Base-by-base conservation (phyloP, 306 rosid species). In the Amphicarpaea edgeworthii region DNA sequence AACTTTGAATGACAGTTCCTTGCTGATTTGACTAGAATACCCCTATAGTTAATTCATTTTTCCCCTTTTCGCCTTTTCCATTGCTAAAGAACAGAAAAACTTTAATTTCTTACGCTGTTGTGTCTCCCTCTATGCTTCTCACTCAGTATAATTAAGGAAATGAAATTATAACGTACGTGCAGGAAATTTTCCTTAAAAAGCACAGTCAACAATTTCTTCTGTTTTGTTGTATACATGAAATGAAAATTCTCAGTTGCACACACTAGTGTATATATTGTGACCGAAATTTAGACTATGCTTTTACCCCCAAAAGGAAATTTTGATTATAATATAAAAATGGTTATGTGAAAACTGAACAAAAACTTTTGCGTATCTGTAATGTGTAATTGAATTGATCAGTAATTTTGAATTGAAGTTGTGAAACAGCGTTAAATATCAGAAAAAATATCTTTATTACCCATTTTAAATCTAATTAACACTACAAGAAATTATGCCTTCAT, bases 1-100 rank as follows among this genome's bases (percentile, higher is more conserved):
- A n/a, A 67, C 76, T 77, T 77, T 84, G 94, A 93, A 83, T 88
- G 94, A 86, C 95, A 83, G 87, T 86, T 90, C 89, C 80, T 83
- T 73, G 7, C 38, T 12, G 46, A 70, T 42, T 30, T 81, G 88
- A 82, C 96, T 50, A 28, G n/a, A 84, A 79, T 87, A 42, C 87
- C 94, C 90, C 82, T 70, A 14, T n/a, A n/a, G n/a, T 34, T 26
- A 8, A 45, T 75, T n/a, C n/a, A n/a, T n/a, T n/a, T 37, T 70
- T 7, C 0, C 42, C 57, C 45, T 68, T 67, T 72, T 77, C 2
- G 6, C 19, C 82, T 65, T 63, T 63, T 71, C n/a, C 32, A 5
- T 42, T 17, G 50, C 50, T 20, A 73, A 70, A 75, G 40, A 50
- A 70, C 72, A 47, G 9, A 72, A n/a, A 70, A 55, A 72, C n/a